Evolutionary conservation across 1,284 basidiomycete species (phyloP).

Genomic region (Sanghuangporus sanghuang): DNA sequence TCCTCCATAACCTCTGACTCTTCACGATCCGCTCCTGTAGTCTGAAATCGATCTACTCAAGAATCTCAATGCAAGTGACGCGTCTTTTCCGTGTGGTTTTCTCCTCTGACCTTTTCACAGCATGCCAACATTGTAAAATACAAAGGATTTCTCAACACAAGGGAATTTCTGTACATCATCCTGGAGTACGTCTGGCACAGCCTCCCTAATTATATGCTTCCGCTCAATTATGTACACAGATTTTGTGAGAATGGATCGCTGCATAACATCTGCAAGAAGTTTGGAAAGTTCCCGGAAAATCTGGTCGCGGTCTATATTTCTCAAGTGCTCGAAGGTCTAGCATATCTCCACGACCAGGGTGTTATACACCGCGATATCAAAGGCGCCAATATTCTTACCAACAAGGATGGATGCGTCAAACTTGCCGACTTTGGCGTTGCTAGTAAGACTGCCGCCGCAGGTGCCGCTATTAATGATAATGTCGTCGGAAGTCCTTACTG

Average conservation of each 20-base stretch:
- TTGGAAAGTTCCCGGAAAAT: conserved; percentile 96
- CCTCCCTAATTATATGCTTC: neutral
- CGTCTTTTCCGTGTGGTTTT: conserved; percentile 1
- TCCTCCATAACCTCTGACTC: neutral
- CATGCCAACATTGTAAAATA: conserved; percentile 98
- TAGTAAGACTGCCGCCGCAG: conserved; percentile 58
- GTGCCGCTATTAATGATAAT: conserved; percentile 74
- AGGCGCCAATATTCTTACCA: conserved; percentile 96
- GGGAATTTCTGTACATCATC: conserved; percentile 93
- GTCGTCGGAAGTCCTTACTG: conserved; percentile 97
- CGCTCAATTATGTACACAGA: conserved; percentile 33
- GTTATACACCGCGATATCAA: conserved; percentile 99
- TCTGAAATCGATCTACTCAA: conserved; percentile 97
- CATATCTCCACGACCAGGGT: conserved; percentile 95
- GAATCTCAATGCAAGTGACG: conserved; percentile 76
- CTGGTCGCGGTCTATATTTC: conserved; percentile 95
- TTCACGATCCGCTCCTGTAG: conserved; percentile 34
- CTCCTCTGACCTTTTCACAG: conserved; percentile 31
- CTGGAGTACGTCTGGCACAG: conserved; percentile 60
- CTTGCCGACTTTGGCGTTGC: conserved; percentile 94
- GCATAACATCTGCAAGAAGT: conserved; percentile 92
- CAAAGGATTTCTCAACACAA: conserved; percentile 95
- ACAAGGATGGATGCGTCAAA: conserved; percentile 96
- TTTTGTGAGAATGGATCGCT: conserved; percentile 98
- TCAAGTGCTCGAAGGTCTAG: conserved; percentile 87